A percentile compares a stretch with the other conserved stretches of the same genome.
Conservation (phyloP, 441 rosid genomes). For the Pelargonium myrrhifolium region DNA sequence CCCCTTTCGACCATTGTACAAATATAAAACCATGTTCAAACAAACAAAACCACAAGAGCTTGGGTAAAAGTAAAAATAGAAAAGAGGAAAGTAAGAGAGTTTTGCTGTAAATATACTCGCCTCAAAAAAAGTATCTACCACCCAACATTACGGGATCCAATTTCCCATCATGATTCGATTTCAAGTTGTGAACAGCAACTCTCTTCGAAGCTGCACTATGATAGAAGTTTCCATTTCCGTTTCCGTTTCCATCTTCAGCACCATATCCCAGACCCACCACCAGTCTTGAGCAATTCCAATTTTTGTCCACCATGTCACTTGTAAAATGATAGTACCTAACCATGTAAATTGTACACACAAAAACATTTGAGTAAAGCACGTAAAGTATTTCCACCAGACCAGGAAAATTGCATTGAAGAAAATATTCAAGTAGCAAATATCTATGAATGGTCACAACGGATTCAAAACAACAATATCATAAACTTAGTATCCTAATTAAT, state of each 20-base stretch:
- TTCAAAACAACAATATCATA: too few relatives aligned
- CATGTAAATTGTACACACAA: not conserved
- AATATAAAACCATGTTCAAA: conserved; percentile 20
- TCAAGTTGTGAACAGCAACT: conserved; percentile 6
- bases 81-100: not conserved
- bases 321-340: conserved; percentile 18
- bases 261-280: not conserved
- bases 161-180: not conserved
- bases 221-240: conserved; percentile 10
- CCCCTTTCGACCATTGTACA: not conserved
- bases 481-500: too few relatives aligned
- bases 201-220: conserved; percentile 11
- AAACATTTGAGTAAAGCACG: too few relatives aligned
- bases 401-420: too few relatives aligned
- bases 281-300: not conserved
- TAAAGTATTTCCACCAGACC: too few relatives aligned
- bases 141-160: conserved; percentile 3
- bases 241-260: not conserved
- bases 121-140: conserved; percentile 17
- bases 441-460: too few relatives aligned
- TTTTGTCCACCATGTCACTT: conserved; percentile 1
- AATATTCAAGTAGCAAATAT: too few relatives aligned
- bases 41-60: conserved; percentile 17
- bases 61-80: conserved; percentile 10
- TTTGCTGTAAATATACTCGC: conserved; percentile 21